Evolutionary conservation across 2,329 filamentous ascomycete species (phyloP), one percentile per base, ranked within the genome.

Genomic region (Aquanectria penicillioides): DNA sequence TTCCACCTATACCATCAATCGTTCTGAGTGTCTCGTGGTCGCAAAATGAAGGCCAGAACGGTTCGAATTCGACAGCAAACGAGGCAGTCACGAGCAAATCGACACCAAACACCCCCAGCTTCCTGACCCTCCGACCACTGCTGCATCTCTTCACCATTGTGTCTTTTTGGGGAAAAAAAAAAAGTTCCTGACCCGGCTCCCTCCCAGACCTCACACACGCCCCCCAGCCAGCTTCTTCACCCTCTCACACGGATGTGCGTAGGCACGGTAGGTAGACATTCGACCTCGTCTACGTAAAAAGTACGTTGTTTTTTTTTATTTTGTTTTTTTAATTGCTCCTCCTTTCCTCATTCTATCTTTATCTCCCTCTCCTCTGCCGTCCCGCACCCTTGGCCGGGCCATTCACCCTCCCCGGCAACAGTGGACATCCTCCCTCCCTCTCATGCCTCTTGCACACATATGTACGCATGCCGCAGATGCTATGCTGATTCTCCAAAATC

Each of bases 81-180:
- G n/a, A 46, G 25, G 17, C 29, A 38, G 20, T 17, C 13, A 18
- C 40, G 28, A 13, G 44, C 22, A 37, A 29, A 28, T 53, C 18
- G 50, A 53, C 9, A 37, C 50, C 28, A 53, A 52, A 43, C 49
- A 52, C 37, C 26, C 47, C 36, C 29, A 34, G 15, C 17, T 20
- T 38, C 18, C 36, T 41, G n/a, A n/a, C n/a, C n/a, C n/a, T n/a
- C n/a, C n/a, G n/a, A n/a, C n/a, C n/a, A n/a, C n/a, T n/a, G n/a
- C n/a, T n/a, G n/a, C n/a, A n/a, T n/a, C n/a, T n/a, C n/a, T n/a
- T n/a, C n/a, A n/a, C n/a, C n/a, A n/a, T n/a, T n/a, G n/a, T n/a
- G n/a, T n/a, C n/a, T n/a, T n/a, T n/a, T n/a, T n/a, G n/a, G 15
- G 15, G 26, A n/a, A 7, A 37, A 15, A 22, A 23, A 46, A 46